Conservation (phyloP, 768 basidiomycete species). For the Mycena indigotica region DNA sequence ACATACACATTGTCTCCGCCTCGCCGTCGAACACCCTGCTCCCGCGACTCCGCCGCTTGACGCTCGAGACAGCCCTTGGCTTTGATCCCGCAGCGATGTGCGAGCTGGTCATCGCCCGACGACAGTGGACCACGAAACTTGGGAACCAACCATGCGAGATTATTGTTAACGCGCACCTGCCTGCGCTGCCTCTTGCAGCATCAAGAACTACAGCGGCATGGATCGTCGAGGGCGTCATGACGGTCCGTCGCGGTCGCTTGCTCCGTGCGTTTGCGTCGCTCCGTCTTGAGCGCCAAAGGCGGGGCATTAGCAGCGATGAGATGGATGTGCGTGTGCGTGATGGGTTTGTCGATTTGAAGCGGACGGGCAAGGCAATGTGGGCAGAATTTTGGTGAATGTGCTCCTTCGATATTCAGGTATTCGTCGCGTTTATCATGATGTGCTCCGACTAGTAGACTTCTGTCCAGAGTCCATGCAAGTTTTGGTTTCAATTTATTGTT, state of each 20-base stretch:
- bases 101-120: background rate
- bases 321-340: background rate
- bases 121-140: background rate
- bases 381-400: background rate
- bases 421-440: too few species aligned
- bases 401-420: background rate
- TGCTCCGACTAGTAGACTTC: too few species aligned
- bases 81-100: background rate
- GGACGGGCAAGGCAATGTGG: background rate
- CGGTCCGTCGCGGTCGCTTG: background rate
- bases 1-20: background rate
- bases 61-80: background rate
- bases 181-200: background rate
- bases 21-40: background rate
- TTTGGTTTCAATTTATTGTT: too few species aligned
- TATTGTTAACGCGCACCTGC: background rate
- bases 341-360: background rate
- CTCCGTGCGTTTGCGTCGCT: background rate
- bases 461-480: too few species aligned
- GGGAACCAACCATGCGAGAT: background rate
- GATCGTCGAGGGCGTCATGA: background rate
- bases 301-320: background rate
- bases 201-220: background rate
- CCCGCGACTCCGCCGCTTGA: background rate
- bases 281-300: background rate